Evolutionary conservation across 148 eudicot species (phyloP), one percentile per base, ranked within the genome.

Genomic region (Chenopodium suecicum): DNA sequence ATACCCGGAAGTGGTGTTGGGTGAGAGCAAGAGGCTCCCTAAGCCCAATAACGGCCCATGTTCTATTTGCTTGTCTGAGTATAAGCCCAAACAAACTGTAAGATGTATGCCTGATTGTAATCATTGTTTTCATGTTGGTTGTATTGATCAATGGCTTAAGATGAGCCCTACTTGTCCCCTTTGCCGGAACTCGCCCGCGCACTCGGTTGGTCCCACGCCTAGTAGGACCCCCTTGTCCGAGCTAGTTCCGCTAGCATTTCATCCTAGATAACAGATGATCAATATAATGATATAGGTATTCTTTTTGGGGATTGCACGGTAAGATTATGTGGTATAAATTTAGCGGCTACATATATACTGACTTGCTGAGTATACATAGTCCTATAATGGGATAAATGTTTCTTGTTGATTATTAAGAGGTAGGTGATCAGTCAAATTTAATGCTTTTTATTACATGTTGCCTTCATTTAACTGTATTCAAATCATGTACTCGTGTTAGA

Each of bases 61-160:
- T 77, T 83, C 83, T 0, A 86, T 86, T 7, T 86, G 88, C 64
- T 83, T 86, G 44, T 50, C 74, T 7, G 85, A 86, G 17, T 86
- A 83, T 63, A 80, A 50, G 82, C 65, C 88, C 50, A 83, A 83
- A 67, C 83, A 86, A 44, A 83, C 37, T 11, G 52, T 86, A 41
- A 72, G 85, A 68, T 86, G 88, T 22, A 83, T 86, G 85, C 88
- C 88, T 25, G 83, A 86, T n/a, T 86, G 88, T 77, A 86, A 86
- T 54, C 88, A 86, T 67, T 86, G 88, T 58, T 86, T 86, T 80
- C 88, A 86, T 80, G 81, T 80, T n/a, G 27, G 60, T 74, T 82
- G 88, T 23, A 82, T 85, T 52, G 88, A 79, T 79, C 85, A 79
- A 46, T 85, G 88, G 88, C 88, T 86, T 31, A 79, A 79, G 13